phyloP scores from a whole-genome alignment of 2,329 filamentous ascomycete species.

The Teratosphaeria viscida region DNA sequence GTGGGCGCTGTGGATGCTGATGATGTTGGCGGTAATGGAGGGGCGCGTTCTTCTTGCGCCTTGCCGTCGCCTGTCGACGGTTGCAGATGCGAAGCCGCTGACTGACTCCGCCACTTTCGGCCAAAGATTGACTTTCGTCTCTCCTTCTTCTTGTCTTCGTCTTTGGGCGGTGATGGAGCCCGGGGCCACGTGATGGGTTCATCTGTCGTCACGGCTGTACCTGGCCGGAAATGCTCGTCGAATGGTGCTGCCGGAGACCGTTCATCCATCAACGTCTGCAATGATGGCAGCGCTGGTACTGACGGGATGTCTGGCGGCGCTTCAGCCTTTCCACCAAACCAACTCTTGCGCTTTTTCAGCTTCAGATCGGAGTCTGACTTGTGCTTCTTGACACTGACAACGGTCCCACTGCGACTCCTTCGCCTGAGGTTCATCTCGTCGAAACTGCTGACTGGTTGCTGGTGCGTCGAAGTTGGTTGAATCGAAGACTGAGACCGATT shows the following conservation, averaged over 20 bases:
- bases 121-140: conserved; percentile 2
- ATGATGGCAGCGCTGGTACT: conserved; percentile 9
- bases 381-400: not conserved
- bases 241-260: not conserved
- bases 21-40: not conserved
- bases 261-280: not conserved
- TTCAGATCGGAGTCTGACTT: not conserved
- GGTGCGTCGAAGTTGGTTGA: not conserved
- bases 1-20: not conserved
- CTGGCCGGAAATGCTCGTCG: not conserved
- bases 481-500: not conserved
- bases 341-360: conserved; percentile 14
- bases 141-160: conserved; percentile 2
- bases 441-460: not conserved
- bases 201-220: conserved; percentile 5
- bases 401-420: not conserved
- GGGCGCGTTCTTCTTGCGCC: not conserved
- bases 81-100: not conserved
- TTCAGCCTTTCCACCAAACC: conserved; percentile 15
- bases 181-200: conserved; percentile 2
- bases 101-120: conserved; percentile 1
- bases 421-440: not conserved
- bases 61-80: not conserved
- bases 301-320: conserved; percentile 11
- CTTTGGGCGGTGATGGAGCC: not conserved